These are phyloP conservation scores for Fonsecaea multimorphosa DNA, from an alignment of 2,329 filamentous ascomycete species.

Conservation along the genomic window DNA sequence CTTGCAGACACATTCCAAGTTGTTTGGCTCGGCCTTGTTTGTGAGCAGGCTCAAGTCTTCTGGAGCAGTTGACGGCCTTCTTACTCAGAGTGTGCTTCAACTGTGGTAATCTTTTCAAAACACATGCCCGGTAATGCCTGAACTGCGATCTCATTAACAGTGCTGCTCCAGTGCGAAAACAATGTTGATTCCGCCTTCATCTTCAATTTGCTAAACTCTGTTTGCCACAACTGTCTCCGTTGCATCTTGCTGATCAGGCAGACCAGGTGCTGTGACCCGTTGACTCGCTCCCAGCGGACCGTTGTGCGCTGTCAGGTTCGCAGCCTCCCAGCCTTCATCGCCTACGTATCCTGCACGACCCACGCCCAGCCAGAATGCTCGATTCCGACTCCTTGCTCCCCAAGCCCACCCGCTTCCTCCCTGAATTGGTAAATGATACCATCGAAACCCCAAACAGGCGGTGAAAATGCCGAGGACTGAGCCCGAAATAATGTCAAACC, in stretches of 20 bases:
- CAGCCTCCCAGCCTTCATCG: slow-evolving; percentile 51
- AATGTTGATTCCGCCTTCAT: neutral
- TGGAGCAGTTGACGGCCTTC: neutral
- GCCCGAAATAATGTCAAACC: slow-evolving; percentile 91
- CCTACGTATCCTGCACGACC: slow-evolving; percentile 55
- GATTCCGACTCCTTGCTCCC: slow-evolving; percentile 74
- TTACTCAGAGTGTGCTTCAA: neutral
- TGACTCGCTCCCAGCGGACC: neutral
- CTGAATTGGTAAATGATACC: slow-evolving; percentile 81
- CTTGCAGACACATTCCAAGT: no score
- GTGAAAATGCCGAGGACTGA: slow-evolving; percentile 74
- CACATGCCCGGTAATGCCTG: neutral
- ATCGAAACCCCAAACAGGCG: slow-evolving; percentile 77
- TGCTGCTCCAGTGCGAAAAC: neutral
- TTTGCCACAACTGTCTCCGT: slow-evolving; percentile 15
- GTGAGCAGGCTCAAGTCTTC: neutral
- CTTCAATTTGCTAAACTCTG: slow-evolving; percentile 7
- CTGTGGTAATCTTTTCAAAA: neutral
- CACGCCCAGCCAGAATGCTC: slow-evolving; percentile 77
- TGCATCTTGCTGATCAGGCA: slow-evolving; percentile 27
- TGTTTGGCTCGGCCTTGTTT: no score
- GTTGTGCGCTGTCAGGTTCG: neutral
- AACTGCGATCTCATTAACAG: neutral
- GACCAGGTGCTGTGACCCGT: slow-evolving; percentile 18
- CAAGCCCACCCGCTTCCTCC: slow-evolving; percentile 88